These are phyloP conservation scores for Suillus brevipes DNA, from an alignment of 768 basidiomycete species.

Conservation along the genomic window DNA sequence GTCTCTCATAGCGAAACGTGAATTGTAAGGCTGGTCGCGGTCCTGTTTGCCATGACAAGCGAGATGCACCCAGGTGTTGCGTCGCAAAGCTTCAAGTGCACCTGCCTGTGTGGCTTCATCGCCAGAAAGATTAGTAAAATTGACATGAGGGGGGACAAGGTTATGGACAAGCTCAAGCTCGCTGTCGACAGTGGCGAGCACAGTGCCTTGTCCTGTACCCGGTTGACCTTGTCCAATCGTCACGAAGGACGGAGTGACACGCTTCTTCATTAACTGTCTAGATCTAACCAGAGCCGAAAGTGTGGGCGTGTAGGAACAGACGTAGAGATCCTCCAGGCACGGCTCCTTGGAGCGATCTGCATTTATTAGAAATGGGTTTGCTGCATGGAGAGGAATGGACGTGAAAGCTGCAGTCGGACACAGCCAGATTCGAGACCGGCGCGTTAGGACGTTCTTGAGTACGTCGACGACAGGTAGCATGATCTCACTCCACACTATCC, in stretches of 20 bases:
- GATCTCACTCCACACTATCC: no score
- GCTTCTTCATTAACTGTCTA: not conserved
- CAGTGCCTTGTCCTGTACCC: not conserved
- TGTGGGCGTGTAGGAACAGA: slow-evolving; percentile 14
- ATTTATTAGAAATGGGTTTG: no score
- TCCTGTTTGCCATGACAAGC: slow-evolving; percentile 21
- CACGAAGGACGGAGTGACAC: not conserved
- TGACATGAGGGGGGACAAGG: slow-evolving; percentile 12
- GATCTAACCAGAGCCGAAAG: slow-evolving; percentile 12
- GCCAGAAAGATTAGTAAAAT: not conserved
- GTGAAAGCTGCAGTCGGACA: no score
- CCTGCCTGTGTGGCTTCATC: not conserved
- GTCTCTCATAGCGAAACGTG: slow-evolving; percentile 1
- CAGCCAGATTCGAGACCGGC: no score
- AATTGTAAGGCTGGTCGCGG: slow-evolving; percentile 13
- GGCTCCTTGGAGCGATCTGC: no score
- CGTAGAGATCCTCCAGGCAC: slow-evolving; percentile 7
- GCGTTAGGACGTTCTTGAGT: no score
- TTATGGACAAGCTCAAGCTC: slow-evolving; percentile 19
- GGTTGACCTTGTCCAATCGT: slow-evolving; percentile 10
- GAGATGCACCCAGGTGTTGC: slow-evolving; percentile 19
- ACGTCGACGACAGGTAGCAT: no score
- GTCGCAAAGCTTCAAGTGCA: not conserved
- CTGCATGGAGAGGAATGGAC: no score
- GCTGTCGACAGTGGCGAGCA: not conserved